Evolutionary conservation across 1,284 basidiomycete species (phyloP).

Genomic region (Heterobasidion irregulare): DNA sequence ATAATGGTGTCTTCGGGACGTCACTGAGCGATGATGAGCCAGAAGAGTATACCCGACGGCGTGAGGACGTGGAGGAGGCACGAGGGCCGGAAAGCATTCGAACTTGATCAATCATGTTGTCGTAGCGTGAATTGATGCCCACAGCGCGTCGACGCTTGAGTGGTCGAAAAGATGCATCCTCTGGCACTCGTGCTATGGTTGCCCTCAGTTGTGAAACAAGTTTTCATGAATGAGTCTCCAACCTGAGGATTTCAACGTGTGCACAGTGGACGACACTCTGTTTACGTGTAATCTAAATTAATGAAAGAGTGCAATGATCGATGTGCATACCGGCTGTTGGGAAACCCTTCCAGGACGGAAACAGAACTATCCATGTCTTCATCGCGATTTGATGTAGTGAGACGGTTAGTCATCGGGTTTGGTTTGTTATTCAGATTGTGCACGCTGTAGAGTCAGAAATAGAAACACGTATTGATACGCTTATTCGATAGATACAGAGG

Average conservation of each 20-base stretch:
- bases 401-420: background rate
- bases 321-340: constrained; percentile 3
- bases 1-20: constrained; percentile 32
- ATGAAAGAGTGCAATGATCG: background rate
- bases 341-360: constrained; percentile 2
- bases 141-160: constrained; percentile 38
- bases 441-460: too few relatives aligned
- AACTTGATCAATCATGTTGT: constrained; percentile 56
- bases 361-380: background rate
- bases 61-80: constrained; percentile 14
- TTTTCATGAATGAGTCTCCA: background rate
- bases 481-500: too few relatives aligned
- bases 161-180: background rate
- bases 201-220: background rate
- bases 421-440: too few relatives aligned
- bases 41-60: constrained; percentile 27
- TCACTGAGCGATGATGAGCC: constrained; percentile 38
- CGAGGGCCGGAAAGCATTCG: constrained; percentile 22
- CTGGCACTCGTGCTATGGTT: background rate
- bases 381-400: background rate
- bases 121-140: constrained; percentile 52
- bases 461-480: too few relatives aligned
- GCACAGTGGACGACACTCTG: constrained; percentile 1
- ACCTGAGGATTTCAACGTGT: background rate
- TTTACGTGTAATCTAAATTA: background rate